Evolutionary conservation across 768 basidiomycete species (phyloP), one percentile per base, ranked within the genome.

Genomic region (Royoungia palumana): DNA sequence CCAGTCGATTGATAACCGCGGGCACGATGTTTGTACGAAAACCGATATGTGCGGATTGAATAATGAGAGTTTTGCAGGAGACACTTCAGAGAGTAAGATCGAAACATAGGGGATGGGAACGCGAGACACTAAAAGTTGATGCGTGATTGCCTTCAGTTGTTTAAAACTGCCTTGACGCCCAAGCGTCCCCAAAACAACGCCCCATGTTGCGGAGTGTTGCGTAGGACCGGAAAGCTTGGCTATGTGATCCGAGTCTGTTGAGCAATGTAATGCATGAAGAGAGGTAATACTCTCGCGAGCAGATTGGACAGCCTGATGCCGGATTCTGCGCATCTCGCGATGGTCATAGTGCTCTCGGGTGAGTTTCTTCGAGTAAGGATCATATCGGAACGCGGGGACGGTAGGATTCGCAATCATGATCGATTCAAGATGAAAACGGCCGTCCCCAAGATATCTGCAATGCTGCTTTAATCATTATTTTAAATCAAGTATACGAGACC

Each of bases 331-430:
- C 96, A 99, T 99, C 70, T 93, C 87, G 9, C 71, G 66, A 60
- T 98, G 93, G 58, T 92, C 79, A 57, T 98, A 99, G 4, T 83
- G 77, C 64, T 99, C 96, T 49, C 92, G 74, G 2, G 96, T 97
- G 43, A 99, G 76, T 63, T 94, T 96, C 69, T 99, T 99, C 19
- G 93, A 91, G 68, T 98, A 99, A 4, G 96, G 96, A 63, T 98
- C 96, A 69, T 98, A 99, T 19, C 96, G 83, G 72, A 96, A 99
- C 0, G 96, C 94, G 11, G 96, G 94, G 16, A 98, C 78, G 25
- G 79, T 69, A 0, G 96, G 96, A 66, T 99, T 99, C n/a, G 94
- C 93, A 50, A 99, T 96, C 96, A 99, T 99, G 65, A 97, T 94
- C 13, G 92, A 89, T 69, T 99, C 96, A 16, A 98, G 79, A 65